Evolutionary conservation across 495 filamentous ascomycete genomes (phyloP).

Genomic region (Filosporella fistucella): DNA sequence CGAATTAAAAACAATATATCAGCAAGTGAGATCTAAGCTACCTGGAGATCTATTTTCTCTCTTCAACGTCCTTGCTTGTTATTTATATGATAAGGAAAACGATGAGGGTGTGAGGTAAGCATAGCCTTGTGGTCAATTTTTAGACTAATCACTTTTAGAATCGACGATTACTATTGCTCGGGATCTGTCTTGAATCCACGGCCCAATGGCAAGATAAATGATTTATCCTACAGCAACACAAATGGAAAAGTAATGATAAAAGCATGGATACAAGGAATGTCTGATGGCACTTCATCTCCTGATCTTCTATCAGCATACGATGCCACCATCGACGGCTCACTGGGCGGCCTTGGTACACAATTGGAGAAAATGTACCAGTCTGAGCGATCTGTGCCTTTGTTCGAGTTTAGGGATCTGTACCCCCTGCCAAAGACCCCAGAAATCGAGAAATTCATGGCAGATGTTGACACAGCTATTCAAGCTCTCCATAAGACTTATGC

Average conservation of each 20-base stretch:
- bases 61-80: constrained; percentile 11
- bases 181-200: constrained; percentile 1
- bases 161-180: constrained; percentile 7
- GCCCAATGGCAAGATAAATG: background rate
- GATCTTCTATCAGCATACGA: constrained; percentile 3
- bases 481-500: constrained; percentile 1
- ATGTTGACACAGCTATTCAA: constrained; percentile 5
- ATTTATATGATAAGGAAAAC: constrained; percentile 7
- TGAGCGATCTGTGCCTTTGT: constrained; percentile 8
- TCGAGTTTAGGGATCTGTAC: constrained; percentile 5
- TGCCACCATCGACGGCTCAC: background rate
- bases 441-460: constrained; percentile 1
- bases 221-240: constrained; percentile 3
- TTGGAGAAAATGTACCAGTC: constrained; percentile 5
- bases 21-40: constrained; percentile 9
- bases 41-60: background rate
- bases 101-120: too few relatives aligned
- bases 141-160: constrained; percentile 10
- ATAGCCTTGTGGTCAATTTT: too few relatives aligned
- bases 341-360: constrained; percentile 1
- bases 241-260: background rate
- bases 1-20: constrained; percentile 12
- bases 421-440: background rate
- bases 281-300: background rate
- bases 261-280: background rate